Conservation (phyloP, 805 yeast species). For the Teunomyces cretensis region DNA sequence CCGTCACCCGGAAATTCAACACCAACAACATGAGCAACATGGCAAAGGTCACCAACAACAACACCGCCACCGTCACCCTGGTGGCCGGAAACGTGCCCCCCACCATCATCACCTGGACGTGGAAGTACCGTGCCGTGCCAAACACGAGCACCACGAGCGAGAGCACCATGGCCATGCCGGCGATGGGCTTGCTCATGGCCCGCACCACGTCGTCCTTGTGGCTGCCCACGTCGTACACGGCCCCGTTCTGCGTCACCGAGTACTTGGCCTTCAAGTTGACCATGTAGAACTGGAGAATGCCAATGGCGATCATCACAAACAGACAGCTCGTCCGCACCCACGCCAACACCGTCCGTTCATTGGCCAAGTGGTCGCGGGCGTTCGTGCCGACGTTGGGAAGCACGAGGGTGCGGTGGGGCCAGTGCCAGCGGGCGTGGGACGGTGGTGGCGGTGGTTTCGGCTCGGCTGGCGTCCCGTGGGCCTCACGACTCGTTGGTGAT, state of each 20-base stretch:
- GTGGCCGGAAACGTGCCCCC: slow-evolving; percentile 24
- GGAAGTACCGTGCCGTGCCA: slow-evolving; percentile 24
- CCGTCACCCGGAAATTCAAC: slow-evolving; percentile 14
- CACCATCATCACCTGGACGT: slow-evolving; percentile 23
- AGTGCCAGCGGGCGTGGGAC: too few relatives aligned
- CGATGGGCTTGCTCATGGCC: slow-evolving; percentile 15
- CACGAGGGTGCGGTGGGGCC: neutral
- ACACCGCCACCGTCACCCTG: slow-evolving; percentile 16
- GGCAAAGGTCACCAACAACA: slow-evolving; percentile 18
- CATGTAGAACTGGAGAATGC: slow-evolving; percentile 22
- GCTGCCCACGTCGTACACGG: neutral
- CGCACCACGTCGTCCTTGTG: neutral
- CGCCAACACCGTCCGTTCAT: slow-evolving; percentile 32
- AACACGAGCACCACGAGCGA: slow-evolving; percentile 18
- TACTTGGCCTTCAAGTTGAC: slow-evolving; percentile 15
- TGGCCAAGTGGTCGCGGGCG: slow-evolving; percentile 41
- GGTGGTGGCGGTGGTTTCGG: too few relatives aligned
- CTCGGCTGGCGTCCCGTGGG: too few relatives aligned
- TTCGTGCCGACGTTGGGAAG: slow-evolving; percentile 28
- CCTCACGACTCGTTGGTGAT: too few relatives aligned
- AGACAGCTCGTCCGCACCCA: slow-evolving; percentile 27
- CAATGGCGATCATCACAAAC: slow-evolving; percentile 24
- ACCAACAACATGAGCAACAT: slow-evolving; percentile 19
- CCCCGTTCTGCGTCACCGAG: neutral
- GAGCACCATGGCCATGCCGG: slow-evolving; percentile 15